Evolutionary conservation across 2,329 filamentous ascomycete genomes (phyloP).

Genomic region (Harringtonia aguacate): DNA sequence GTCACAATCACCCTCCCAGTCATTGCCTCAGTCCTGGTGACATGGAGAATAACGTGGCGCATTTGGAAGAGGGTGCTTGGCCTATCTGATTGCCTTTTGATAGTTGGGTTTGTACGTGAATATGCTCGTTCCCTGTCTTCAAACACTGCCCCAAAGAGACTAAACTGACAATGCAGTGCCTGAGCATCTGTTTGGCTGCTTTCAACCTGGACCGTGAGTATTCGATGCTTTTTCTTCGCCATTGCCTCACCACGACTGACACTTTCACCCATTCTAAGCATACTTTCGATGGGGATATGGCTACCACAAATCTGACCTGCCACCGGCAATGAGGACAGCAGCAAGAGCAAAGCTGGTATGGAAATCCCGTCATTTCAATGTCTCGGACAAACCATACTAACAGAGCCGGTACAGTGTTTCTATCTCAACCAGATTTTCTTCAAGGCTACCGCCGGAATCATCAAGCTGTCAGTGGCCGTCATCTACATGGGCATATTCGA

Average conservation of each 20-base stretch:
- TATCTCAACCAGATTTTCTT: constrained; percentile 1
- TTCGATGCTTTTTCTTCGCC: too few species aligned
- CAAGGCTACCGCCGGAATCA: constrained; percentile 1
- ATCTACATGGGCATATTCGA: constrained; percentile 4
- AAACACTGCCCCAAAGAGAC: background rate
- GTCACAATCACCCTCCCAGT: background rate
- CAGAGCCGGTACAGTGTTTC: background rate
- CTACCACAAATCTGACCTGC: constrained; percentile 1
- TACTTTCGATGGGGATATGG: constrained; percentile 4
- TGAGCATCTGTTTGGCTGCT: background rate
- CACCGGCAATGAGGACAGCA: background rate
- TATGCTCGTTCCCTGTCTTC: too few species aligned
- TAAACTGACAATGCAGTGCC: background rate
- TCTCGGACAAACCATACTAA: background rate
- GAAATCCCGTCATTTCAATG: background rate
- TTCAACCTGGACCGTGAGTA: constrained; percentile 1
- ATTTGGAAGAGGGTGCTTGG: background rate
- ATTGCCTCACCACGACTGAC: background rate
- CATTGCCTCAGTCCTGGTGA: background rate
- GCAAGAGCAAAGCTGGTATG: background rate
- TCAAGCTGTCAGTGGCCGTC: background rate
- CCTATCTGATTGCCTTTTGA: background rate
- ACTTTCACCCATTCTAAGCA: background rate
- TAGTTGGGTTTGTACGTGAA: background rate
- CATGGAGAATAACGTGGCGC: constrained; percentile 1